Percentiles rank a stretch among this genome's conserved stretches.
Evolutionary conservation across 140 eudicot genomes (phyloP).

Genomic region (Flaveria floridana): DNA sequence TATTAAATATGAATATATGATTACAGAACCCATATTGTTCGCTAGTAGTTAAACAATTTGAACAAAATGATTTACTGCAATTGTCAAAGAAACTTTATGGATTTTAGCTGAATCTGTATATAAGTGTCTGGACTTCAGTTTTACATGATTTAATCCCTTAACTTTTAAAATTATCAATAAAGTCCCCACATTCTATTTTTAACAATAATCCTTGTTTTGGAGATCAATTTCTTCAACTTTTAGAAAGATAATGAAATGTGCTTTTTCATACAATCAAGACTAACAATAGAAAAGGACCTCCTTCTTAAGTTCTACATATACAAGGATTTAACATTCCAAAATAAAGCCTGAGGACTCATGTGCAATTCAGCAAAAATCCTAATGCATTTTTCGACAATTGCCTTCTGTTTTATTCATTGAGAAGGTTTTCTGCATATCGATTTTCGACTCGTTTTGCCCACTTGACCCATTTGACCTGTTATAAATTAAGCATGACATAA

Average conservation of each 20-base stretch:
- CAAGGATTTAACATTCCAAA: not conserved
- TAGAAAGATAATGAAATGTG: not conserved
- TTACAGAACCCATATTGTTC: not conserved
- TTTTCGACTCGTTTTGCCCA: not conserved
- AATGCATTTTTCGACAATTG: not conserved
- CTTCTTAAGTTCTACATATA: not conserved
- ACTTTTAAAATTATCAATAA: not conserved
- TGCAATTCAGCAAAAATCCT: not conserved
- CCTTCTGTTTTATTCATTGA: not conserved
- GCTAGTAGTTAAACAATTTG: not conserved
- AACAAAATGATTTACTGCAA: not conserved
- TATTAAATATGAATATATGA: not conserved
- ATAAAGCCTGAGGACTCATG: not conserved
- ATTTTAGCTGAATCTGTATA: not conserved
- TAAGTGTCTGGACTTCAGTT: not conserved
- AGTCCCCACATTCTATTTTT: not conserved
- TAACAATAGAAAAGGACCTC: not conserved
- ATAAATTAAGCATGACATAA: constrained; percentile 10
- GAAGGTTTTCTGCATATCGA: not conserved
- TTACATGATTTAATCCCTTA: not conserved
- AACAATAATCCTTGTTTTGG: not conserved
- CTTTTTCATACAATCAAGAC: not conserved
- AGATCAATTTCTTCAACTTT: not conserved
- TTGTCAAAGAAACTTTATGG: not conserved
- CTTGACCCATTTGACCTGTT: not conserved